These are phyloP conservation scores for Acidiella bohemica DNA, from an alignment of 495 filamentous ascomycete genomes.

Conservation along the genomic window DNA sequence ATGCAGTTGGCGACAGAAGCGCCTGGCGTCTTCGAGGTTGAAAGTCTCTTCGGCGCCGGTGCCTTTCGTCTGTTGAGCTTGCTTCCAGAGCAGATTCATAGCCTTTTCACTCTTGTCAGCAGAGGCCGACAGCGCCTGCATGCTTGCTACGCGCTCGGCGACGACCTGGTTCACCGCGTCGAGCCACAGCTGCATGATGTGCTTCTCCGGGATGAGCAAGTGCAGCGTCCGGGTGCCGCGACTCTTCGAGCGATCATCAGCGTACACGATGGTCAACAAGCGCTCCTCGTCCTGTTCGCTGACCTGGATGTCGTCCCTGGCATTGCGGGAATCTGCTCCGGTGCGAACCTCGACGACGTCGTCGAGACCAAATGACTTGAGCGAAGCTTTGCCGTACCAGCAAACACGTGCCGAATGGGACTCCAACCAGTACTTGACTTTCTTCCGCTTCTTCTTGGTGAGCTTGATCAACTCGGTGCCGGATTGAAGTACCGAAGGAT, in stretches of 20 bases:
- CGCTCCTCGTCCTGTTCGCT: conserved; percentile 43
- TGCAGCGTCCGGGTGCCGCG: conserved; percentile 65
- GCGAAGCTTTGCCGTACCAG: conserved; percentile 67
- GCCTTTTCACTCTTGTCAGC: conserved; percentile 61
- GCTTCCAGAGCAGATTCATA: conserved; percentile 55
- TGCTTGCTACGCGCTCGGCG: conserved; percentile 72
- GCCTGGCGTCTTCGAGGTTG: conserved; percentile 60
- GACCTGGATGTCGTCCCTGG: conserved; percentile 69
- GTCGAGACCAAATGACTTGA: conserved; percentile 82
- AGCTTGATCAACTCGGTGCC: conserved; percentile 70
- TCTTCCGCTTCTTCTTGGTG: conserved; percentile 64
- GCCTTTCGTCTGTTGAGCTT: conserved; percentile 63
- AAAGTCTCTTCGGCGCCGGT: conserved; percentile 51
- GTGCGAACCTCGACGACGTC: conserved; percentile 82
- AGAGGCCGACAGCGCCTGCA: conserved; percentile 62
- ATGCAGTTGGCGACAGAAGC: conserved; percentile 72
- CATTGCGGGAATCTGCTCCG: conserved; percentile 75
- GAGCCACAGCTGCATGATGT: conserved; percentile 64
- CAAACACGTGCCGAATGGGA: conserved; percentile 67
- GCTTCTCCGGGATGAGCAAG: conserved; percentile 58
- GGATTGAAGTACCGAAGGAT: conserved; percentile 55
- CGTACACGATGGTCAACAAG: conserved; percentile 84
- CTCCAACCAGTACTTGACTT: conserved; percentile 66
- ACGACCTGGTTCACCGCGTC: conserved; percentile 65
- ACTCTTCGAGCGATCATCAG: conserved; percentile 50